Evolutionary conservation across 148 eudicot genomes (phyloP).

Genomic region (Vaccinium myrtillus): DNA sequence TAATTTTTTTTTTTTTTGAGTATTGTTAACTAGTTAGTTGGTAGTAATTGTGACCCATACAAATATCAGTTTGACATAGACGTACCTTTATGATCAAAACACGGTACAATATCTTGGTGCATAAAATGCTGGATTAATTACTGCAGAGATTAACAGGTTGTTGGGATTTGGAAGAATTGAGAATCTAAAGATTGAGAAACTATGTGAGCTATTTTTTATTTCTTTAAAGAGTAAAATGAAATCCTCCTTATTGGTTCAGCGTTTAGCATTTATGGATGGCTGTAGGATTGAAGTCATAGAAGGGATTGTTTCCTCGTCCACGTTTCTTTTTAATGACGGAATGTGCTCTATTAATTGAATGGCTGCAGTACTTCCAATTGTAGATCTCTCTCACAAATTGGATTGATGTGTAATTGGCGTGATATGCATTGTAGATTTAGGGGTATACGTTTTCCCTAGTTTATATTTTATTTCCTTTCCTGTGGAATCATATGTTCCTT

Average conservation of each 20-base stretch:
- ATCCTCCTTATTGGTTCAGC: neutral
- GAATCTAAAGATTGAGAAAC: neutral
- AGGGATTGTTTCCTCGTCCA: neutral
- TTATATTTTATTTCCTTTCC: neutral
- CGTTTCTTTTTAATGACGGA: neutral
- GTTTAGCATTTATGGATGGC: neutral
- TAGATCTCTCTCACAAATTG: neutral
- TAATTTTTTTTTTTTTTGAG: neutral
- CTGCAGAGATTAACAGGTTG: neutral
- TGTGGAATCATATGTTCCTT: conserved; percentile 3
- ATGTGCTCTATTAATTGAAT: neutral
- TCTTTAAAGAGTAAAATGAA: neutral
- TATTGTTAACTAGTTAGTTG: neutral
- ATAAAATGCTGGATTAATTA: neutral
- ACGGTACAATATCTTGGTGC: neutral
- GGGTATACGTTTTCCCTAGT: neutral
- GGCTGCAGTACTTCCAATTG: neutral
- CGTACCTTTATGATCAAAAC: neutral
- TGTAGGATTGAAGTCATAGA: conserved; percentile 1
- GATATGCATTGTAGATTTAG: neutral
- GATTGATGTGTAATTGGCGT: neutral
- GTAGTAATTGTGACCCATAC: neutral
- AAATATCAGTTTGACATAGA: conserved; percentile 1
- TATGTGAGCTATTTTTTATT: neutral
- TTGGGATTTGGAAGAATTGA: too few relatives aligned